phyloP scores from a whole-genome alignment of 192 early-diverging fungal species.

The Backusella tuberculispora region DNA sequence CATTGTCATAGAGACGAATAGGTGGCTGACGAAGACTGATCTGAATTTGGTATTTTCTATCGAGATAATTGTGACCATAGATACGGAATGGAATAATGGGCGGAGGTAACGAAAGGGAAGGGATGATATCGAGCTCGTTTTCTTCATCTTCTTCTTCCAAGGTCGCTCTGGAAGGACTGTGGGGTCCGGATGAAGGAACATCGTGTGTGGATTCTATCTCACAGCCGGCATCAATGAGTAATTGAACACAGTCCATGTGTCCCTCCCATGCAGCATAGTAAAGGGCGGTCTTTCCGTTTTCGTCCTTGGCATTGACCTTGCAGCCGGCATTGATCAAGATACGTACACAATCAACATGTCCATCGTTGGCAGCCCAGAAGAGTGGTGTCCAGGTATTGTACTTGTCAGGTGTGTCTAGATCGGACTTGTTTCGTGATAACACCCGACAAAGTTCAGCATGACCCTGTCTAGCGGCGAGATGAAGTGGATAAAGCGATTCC shows the following conservation, averaged over 20 bases:
- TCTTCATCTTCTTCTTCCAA: conserved; percentile 31
- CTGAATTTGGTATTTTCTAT: conserved; percentile 87
- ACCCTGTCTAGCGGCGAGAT: conserved; percentile 87
- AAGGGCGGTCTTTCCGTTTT: conserved; percentile 78
- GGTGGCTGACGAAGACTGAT: conserved; percentile 64
- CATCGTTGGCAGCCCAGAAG: conserved; percentile 95
- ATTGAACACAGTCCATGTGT: conserved; percentile 76
- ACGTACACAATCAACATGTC: conserved; percentile 79
- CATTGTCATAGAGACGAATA: conserved; percentile 63
- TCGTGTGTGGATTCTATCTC: conserved; percentile 15
- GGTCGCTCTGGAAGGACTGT: conserved; percentile 29
- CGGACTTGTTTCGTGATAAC: conserved; percentile 72
- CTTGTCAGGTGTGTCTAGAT: conserved; percentile 83
- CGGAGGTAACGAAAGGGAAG: conserved; percentile 92
- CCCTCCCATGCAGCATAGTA: conserved; percentile 96
- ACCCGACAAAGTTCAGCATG: conserved; percentile 70
- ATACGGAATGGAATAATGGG: conserved; percentile 98
- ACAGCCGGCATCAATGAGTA: conserved; percentile 72
- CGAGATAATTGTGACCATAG: conserved; percentile 97
- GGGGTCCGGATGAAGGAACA: not conserved
- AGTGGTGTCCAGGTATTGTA: conserved; percentile 96
- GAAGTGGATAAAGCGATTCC: conserved; percentile 87
- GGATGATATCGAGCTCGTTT: conserved; percentile 88
- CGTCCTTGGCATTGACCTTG: conserved; percentile 76
- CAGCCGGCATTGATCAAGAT: conserved; percentile 81